Conservation (phyloP, 352 stramenopile genomes). For the Phytopythium cucurbitacearum region DNA sequence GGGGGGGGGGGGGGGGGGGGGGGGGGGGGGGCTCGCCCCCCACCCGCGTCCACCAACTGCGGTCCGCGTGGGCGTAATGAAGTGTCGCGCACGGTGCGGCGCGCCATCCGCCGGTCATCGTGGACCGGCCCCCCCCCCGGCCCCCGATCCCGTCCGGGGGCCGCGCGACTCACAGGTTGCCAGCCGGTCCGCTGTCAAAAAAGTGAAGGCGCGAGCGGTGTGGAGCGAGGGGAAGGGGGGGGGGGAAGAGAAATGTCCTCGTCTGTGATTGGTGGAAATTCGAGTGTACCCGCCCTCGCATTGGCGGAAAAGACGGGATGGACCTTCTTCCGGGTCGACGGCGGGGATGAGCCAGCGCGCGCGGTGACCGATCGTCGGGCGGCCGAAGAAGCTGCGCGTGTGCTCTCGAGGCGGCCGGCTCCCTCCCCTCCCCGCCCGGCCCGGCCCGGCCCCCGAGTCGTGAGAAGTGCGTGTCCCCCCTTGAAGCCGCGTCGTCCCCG, state of each 20-base stretch:
- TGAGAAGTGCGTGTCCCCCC: neutral
- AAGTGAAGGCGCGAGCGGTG: neutral
- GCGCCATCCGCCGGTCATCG: too few relatives aligned
- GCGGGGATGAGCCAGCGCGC: neutral
- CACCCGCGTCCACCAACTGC: too few relatives aligned
- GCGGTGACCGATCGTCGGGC: constrained; percentile 7
- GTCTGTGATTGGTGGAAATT: constrained; percentile 3
- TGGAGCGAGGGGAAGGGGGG: too few relatives aligned
- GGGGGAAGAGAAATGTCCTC: neutral
- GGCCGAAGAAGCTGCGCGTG: constrained; percentile 1
- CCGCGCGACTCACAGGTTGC: neutral
- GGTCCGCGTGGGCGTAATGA: too few relatives aligned
- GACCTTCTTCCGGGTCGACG: constrained; percentile 7
- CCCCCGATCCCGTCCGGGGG: too few relatives aligned
- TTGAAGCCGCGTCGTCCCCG: neutral
- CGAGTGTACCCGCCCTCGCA: neutral
- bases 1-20: too few relatives aligned
- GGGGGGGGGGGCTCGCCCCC: too few relatives aligned
- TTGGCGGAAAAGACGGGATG: constrained; percentile 7
- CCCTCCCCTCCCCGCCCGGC: neutral
- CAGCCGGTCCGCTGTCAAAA: neutral
- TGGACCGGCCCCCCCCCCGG: too few relatives aligned
- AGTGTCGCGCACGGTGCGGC: too few relatives aligned
- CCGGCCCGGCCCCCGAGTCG: too few relatives aligned
- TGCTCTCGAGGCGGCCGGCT: neutral